Percentiles rank a stretch among this genome's conserved stretches.
Conservation (phyloP, 169 alveolate genomes). For the Cryptosporidium viatorum region DNA sequence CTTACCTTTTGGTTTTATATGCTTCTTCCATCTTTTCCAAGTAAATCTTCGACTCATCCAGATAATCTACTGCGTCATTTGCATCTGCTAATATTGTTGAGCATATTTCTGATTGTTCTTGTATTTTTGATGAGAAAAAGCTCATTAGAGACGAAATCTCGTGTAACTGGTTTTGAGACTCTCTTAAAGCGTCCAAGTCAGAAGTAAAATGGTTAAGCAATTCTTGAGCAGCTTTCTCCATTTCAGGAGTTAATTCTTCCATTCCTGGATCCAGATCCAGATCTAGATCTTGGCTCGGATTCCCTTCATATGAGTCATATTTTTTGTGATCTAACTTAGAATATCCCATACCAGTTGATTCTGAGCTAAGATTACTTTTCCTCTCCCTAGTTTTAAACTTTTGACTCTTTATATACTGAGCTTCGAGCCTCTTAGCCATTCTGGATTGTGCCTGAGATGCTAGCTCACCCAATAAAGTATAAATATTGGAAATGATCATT, state of each 20-base stretch:
- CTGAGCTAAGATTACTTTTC: not conserved
- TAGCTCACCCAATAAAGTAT: slow-evolving; percentile 57
- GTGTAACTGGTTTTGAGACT: slow-evolving; percentile 58
- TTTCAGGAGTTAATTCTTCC: slow-evolving; percentile 54
- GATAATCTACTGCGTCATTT: slow-evolving; percentile 37
- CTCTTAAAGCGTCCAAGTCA: slow-evolving; percentile 60
- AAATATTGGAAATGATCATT: slow-evolving; percentile 31
- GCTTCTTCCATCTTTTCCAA: slow-evolving; percentile 13
- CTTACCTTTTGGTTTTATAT: slow-evolving; percentile 31
- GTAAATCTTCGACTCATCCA: slow-evolving; percentile 27
- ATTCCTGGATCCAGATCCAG: not conserved
- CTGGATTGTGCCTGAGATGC: slow-evolving; percentile 50
- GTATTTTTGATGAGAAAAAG: slow-evolving; percentile 61
- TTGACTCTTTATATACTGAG: slow-evolving; percentile 20
- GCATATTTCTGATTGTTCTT: slow-evolving; percentile 62
- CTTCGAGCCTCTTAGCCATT: slow-evolving; percentile 33
- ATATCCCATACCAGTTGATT: not conserved
- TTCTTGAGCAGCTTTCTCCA: slow-evolving; percentile 64
- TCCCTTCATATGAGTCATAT: not conserved
- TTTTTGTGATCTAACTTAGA: not conserved
- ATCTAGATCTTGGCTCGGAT: too few relatives aligned
- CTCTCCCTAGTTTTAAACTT: slow-evolving; percentile 18
- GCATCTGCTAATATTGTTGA: slow-evolving; percentile 27
- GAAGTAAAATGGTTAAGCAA: slow-evolving; percentile 46
- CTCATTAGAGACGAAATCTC: slow-evolving; percentile 62